phyloP scores from a whole-genome alignment of 352 stramenopile genomes.

The Globisporangium paddicum region DNA sequence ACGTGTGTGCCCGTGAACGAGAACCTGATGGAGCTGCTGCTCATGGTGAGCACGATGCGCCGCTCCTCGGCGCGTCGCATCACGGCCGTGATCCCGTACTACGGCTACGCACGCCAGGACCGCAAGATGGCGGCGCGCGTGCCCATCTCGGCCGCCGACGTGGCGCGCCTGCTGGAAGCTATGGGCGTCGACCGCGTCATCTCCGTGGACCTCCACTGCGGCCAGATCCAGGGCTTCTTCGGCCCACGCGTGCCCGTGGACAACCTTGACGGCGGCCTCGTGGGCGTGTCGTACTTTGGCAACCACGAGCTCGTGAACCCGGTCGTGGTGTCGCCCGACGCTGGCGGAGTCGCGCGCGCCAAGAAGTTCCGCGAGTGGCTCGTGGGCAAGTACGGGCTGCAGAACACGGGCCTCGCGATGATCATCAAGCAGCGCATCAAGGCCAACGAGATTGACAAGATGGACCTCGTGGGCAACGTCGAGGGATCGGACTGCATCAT shows the following conservation, averaged over 20 bases:
- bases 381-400: constrained; percentile 95
- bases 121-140: constrained; percentile 94
- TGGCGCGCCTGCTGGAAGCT: constrained; percentile 81
- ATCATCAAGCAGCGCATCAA: constrained; percentile 99
- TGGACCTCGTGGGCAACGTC: constrained; percentile 99
- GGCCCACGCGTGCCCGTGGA: constrained; percentile 98
- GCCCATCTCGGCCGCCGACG: constrained; percentile 94
- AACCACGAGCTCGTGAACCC: constrained; percentile 98
- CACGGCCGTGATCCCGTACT: constrained; percentile 98
- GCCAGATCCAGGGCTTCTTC: constrained; percentile 97
- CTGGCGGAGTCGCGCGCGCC: constrained; percentile 97
- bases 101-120: constrained; percentile 89
- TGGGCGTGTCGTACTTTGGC: constrained; percentile 94
- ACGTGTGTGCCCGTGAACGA: constrained; percentile 99
- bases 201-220: constrained; percentile 84
- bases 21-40: constrained; percentile 99
- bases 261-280: constrained; percentile 95
- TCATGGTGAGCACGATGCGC: constrained; percentile 97
- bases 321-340: constrained; percentile 99
- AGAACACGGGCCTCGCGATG: constrained; percentile 98
- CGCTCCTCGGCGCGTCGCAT: constrained; percentile 97
- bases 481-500: constrained; percentile 99
- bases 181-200: constrained; percentile 89
- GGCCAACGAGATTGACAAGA: constrained; percentile 96
- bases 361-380: constrained; percentile 99